Conservation (phyloP, 345 rosid genomes). For the Acer yangbiense region DNA sequence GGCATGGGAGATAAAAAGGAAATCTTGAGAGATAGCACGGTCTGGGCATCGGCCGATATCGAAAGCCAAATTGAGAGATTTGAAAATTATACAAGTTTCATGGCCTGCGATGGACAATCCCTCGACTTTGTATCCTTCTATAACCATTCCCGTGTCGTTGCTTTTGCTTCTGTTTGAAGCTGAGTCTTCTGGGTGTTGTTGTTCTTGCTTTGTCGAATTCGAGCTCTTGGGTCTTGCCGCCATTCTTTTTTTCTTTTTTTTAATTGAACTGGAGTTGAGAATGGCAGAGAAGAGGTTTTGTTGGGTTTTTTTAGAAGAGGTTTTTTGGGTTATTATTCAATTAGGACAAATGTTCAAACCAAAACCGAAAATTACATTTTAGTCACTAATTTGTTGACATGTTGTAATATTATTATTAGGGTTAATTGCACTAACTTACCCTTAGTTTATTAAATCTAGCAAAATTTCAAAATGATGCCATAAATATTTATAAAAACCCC, state of each 20-base stretch:
- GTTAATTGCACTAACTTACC: no score
- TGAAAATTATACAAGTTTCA: slow-evolving; percentile 89
- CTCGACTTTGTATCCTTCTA: slow-evolving; percentile 74
- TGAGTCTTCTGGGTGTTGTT: slow-evolving; percentile 9
- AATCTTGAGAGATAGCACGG: slow-evolving; percentile 87
- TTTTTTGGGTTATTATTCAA: no score
- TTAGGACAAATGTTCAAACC: no score
- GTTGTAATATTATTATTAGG: no score
- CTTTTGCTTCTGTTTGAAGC: slow-evolving; percentile 11
- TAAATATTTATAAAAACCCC: no score
- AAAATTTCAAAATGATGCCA: no score
- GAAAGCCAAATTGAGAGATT: slow-evolving; percentile 76
- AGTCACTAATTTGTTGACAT: no score
- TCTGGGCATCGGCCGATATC: slow-evolving; percentile 95
- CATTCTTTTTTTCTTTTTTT: slow-evolving; percentile 10
- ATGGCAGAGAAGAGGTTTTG: no score
- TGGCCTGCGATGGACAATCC: slow-evolving; percentile 95
- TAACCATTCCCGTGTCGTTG: slow-evolving; percentile 38
- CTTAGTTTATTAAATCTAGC: no score
- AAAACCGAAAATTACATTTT: no score
- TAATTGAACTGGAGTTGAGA: background rate
- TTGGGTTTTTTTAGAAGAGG: no score
- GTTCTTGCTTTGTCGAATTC: background rate
- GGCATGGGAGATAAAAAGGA: slow-evolving; percentile 89
- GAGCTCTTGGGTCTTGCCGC: slow-evolving; percentile 7